Evolutionary conservation across 2,329 filamentous ascomycete genomes (phyloP).

Genomic region (Tympanopsis confertula): DNA sequence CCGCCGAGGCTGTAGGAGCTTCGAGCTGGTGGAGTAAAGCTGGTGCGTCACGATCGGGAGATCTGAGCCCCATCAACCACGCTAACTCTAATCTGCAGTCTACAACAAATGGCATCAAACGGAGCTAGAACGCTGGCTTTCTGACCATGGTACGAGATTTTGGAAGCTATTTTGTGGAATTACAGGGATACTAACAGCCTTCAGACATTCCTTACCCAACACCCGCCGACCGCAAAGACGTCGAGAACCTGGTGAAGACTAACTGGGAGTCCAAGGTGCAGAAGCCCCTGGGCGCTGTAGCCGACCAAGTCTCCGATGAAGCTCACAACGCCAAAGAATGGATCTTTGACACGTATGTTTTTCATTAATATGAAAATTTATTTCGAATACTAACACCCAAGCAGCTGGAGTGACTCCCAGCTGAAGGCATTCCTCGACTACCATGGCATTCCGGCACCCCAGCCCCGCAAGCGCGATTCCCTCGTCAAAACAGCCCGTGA

Average conservation of each 20-base stretch:
- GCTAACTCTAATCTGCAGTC: constrained; percentile 34
- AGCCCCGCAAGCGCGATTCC: constrained; percentile 55
- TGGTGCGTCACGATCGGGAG: constrained; percentile 33
- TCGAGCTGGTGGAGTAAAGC: constrained; percentile 58
- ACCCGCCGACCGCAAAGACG: constrained; percentile 59
- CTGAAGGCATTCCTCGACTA: constrained; percentile 63
- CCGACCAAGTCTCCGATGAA: constrained; percentile 40
- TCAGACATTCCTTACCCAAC: constrained; percentile 55
- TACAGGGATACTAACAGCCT: neutral
- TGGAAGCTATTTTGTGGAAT: neutral
- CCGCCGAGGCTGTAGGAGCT: constrained; percentile 40
- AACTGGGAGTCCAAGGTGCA: constrained; percentile 59
- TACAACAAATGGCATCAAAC: constrained; percentile 75
- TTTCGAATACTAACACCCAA: neutral
- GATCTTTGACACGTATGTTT: constrained; percentile 45
- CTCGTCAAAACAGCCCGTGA: constrained; percentile 51
- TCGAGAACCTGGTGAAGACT: constrained; percentile 58
- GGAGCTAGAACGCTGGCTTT: constrained; percentile 66
- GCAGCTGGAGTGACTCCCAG: constrained; percentile 63
- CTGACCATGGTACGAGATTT: constrained; percentile 36
- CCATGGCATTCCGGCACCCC: constrained; percentile 50
- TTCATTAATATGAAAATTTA: neutral
- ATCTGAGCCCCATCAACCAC: constrained; percentile 4
- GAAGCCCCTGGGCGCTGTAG: constrained; percentile 41
- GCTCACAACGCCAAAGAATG: constrained; percentile 47